Conservation (phyloP, 352 stramenopile species). For the Albugo laibachii region DNA sequence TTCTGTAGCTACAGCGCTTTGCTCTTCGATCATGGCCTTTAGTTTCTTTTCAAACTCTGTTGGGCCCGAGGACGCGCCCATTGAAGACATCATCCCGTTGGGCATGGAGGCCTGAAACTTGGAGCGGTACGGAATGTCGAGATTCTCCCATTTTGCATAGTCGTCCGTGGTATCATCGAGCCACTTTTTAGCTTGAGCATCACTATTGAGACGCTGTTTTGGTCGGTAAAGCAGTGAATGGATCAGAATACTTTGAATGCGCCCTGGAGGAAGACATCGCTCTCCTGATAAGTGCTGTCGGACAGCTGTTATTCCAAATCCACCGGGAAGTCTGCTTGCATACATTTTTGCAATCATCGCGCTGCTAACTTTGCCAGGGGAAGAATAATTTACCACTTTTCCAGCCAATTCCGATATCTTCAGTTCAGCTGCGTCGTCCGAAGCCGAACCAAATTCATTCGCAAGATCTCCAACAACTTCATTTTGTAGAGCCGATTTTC, state of each 20-base stretch:
- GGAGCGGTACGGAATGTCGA: constrained; percentile 30
- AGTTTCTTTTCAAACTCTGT: constrained; percentile 31
- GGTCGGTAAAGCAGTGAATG: constrained; percentile 47
- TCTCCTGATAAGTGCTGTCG: constrained; percentile 51
- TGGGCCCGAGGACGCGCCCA: constrained; percentile 15
- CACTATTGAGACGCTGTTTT: constrained; percentile 41
- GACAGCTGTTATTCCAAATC: constrained; percentile 54
- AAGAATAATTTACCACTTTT: constrained; percentile 47
- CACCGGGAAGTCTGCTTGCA: constrained; percentile 59
- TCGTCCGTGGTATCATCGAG: constrained; percentile 56
- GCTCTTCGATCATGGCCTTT: constrained; percentile 34
- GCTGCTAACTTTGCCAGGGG: constrained; percentile 53
- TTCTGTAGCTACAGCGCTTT: constrained; percentile 23
- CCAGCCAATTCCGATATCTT: constrained; percentile 47
- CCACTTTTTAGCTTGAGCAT: constrained; percentile 52
- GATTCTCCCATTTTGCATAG: constrained; percentile 35
- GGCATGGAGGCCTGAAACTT: constrained; percentile 1
- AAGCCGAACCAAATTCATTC: constrained; percentile 64
- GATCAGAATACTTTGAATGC: constrained; percentile 62
- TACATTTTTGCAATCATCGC: constrained; percentile 63
- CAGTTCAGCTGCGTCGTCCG: constrained; percentile 56
- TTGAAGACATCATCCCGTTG: neutral
- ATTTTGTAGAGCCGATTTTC: constrained; percentile 78
- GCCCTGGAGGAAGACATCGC: constrained; percentile 42
- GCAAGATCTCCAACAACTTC: constrained; percentile 74